Conservation (phyloP, 1,139 yeast species). For the Suhomyces wounanorum region DNA sequence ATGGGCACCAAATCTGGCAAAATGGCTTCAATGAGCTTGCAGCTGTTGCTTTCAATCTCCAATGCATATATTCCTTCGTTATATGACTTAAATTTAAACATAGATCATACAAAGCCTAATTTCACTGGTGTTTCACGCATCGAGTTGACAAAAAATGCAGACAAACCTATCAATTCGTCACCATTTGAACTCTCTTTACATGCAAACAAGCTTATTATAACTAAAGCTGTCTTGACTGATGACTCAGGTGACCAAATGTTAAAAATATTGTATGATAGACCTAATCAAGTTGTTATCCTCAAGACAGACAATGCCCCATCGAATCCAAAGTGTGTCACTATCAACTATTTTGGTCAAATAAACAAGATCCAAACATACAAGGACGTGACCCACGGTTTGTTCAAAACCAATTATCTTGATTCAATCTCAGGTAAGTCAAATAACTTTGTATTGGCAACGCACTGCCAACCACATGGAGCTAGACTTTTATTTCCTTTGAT, state of each 20-base stretch:
- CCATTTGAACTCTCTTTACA: constrained; percentile 37
- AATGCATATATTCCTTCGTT: constrained; percentile 43
- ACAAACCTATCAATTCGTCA: constrained; percentile 23
- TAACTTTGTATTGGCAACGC: constrained; percentile 62
- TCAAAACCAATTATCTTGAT: constrained; percentile 63
- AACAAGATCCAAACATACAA: constrained; percentile 55
- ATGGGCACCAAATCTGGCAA: constrained; percentile 5
- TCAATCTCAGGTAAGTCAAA: constrained; percentile 47
- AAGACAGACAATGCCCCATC: constrained; percentile 13
- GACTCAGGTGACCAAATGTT: constrained; percentile 13
- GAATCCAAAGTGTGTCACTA: constrained; percentile 7
- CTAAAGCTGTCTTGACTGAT: constrained; percentile 21
- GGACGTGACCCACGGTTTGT: constrained; percentile 65
- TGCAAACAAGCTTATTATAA: constrained; percentile 42
- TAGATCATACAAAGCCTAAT: constrained; percentile 56
- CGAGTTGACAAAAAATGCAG: constrained; percentile 31
- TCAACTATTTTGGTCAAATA: constrained; percentile 54
- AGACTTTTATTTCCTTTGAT: constrained; percentile 63
- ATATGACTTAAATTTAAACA: constrained; percentile 43
- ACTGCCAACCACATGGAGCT: constrained; percentile 68
- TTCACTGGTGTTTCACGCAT: constrained; percentile 51
- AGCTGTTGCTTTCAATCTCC: constrained; percentile 23
- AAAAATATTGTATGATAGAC: constrained; percentile 37
- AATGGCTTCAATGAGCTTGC: constrained; percentile 1
- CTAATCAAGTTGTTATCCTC: constrained; percentile 34